Conservation (phyloP, 352 stramenopile genomes). For the Pilasporangium apinafurcum region DNA sequence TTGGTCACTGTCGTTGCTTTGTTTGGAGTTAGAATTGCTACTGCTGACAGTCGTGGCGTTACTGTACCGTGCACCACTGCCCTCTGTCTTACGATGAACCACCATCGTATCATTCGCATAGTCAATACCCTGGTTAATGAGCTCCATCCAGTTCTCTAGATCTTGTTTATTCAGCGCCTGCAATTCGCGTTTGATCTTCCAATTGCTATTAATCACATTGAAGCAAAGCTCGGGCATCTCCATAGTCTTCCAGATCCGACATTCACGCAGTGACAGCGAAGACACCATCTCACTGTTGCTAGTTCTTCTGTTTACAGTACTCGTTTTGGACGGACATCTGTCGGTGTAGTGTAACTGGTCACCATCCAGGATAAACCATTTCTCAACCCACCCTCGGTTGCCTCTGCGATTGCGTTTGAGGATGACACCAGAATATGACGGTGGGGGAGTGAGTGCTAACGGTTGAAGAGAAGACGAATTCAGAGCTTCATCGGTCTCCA, state of each 20-base stretch:
- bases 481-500: constrained; percentile 35
- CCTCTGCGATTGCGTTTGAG: constrained; percentile 72
- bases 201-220: constrained; percentile 67
- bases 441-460: constrained; percentile 20
- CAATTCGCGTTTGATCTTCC: constrained; percentile 82
- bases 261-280: constrained; percentile 57
- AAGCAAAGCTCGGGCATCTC: constrained; percentile 80
- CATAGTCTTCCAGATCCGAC: constrained; percentile 83
- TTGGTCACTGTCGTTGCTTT: constrained; percentile 25
- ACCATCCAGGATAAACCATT: constrained; percentile 63
- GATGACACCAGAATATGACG: constrained; percentile 47
- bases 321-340: constrained; percentile 7
- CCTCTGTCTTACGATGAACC: no score
- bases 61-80: no score
- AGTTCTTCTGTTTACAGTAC: not conserved
- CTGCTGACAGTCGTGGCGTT: no score
- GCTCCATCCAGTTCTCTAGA: constrained; percentile 61
- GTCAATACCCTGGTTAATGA: constrained; percentile 73
- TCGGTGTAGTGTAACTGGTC: constrained; percentile 74
- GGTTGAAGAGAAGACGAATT: constrained; percentile 12
- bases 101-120: constrained; percentile 47
- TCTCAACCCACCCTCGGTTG: constrained; percentile 62
- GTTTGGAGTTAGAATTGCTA: not conserved
- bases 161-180: constrained; percentile 52
- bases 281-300: constrained; percentile 34